Conservation (phyloP, 1,284 basidiomycete genomes). For the Ceratobasidium sp. region DNA sequence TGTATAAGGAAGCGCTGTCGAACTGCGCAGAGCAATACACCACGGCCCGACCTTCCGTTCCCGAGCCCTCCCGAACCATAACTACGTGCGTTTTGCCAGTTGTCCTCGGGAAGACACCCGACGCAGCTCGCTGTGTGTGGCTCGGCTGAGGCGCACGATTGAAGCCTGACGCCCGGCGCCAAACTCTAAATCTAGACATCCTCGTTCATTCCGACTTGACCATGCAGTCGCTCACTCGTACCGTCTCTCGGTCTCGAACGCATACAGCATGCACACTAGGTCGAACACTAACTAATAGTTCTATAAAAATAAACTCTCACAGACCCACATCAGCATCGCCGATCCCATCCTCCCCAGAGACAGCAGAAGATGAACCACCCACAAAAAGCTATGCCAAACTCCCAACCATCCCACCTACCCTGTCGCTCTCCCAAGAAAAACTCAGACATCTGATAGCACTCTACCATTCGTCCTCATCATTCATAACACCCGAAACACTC, state of each 20-base stretch:
- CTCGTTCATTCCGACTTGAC: not conserved
- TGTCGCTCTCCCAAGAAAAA: not conserved
- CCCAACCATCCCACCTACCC: not conserved
- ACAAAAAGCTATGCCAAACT: slow-evolving; percentile 7
- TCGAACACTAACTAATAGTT: not conserved
- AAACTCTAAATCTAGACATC: not conserved
- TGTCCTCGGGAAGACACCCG: not conserved
- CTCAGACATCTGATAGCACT: slow-evolving; percentile 20
- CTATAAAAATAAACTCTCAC: not conserved
- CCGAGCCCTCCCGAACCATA: too few species aligned
- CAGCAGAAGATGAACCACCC: not conserved
- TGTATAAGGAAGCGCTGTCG: not conserved
- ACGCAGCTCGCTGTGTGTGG: not conserved
- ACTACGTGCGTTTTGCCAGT: too few species aligned
- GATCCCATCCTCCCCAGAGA: not conserved
- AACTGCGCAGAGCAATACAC: not conserved
- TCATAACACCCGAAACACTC: slow-evolving; percentile 33
- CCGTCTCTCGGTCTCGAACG: not conserved
- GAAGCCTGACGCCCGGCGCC: not conserved
- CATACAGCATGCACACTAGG: not conserved
- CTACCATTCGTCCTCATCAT: slow-evolving; percentile 8
- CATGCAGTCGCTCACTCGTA: slow-evolving; percentile 6
- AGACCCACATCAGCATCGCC: not conserved
- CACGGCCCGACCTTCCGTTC: not conserved
- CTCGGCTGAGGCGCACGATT: not conserved